Base-by-base conservation (phyloP, 345 rosid genomes). In the Ailanthus altissimus region DNA sequence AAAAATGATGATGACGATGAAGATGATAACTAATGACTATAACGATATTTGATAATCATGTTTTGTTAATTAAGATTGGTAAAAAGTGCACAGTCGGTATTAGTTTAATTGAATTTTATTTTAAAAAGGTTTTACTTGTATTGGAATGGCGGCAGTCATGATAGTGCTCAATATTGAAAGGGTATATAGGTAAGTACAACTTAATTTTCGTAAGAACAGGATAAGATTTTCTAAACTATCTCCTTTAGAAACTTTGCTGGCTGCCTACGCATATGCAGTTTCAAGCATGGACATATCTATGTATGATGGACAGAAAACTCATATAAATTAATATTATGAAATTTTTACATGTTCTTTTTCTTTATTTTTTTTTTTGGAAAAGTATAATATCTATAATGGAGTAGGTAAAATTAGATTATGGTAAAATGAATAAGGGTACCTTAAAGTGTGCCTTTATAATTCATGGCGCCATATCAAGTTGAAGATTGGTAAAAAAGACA, bases 141-240 rank as follows among this genome's bases (percentile, higher is more conserved):
- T 4, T 18, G 40, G 20, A 14, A 18, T 69, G 84, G 88, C 81
- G 85, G 86, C 49, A 61, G 77, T 80, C 81, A 84, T 84, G 85
- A 83, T 36, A 43, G 42, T 32, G 67, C 20, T 61, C 4, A 21
- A 47, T 62, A 32, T 32, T 32, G 75, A 59, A 6, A 26, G 25
- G 26, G 8, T 20, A 54, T 16, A 60, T 51, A 53, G 85, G 83
- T 53, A 67, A 81, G 88, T 71, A 79, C 78, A 76, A 78, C 79
- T 65, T 84, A 54, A 75, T 81, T 86, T 86, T 88, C 84, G 13
- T 0, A 62, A 72, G 45, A 51, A 77, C 0, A 72, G 38, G 86
- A 84, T 82, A 84, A 82, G 16, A 47, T 86, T 86, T 83, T 81
- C 63, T 84, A 79, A 12, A 66, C 56, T 32, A 77, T 75, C 80